Evolutionary conservation across 306 rosid genomes (phyloP), one percentile per base, ranked within the genome.

Genomic region (Cicer cuneatum): DNA sequence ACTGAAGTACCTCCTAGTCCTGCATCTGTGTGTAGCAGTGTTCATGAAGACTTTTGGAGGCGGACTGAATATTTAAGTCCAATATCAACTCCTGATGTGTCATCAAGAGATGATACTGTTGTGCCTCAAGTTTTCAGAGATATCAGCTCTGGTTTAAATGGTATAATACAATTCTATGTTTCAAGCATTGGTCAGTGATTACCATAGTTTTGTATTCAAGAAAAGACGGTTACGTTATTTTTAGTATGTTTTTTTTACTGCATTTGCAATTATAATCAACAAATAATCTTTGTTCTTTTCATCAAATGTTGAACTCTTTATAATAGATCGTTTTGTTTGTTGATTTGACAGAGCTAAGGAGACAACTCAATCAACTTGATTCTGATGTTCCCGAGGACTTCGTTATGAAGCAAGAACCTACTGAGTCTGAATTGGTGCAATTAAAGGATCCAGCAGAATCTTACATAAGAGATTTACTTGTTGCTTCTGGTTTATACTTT

Each of bases 1-100:
- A 95, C 99, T 37, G 99, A 95, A 90, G 99, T 95, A 49, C 99
- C 99, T 80, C 99, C 99, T 62, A 95, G 99, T 85, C 99, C 99
- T 64, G 99, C 96, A 52, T 95, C 99, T 65, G 89, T 86, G 10
- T 90, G 96, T 85, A 90, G 99, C 95, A 95, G 90, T 85, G 84
- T 83, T 64, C 95, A 83, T 19, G 98, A 94, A 78, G 98, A 94
- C 10, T 69, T 87, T 42, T 94, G 96, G 90, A 91, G 89, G 85
- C 86, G 86, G 18, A 21, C 85, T 46, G 96, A 89, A 80, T 78
- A 80, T 80, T 78, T 83, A 69, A 92, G 98, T 85, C 97, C 95
- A 51, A 64, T 81, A 73, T 92, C 96, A 81, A 92, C 96, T 53
- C 86, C 96, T 8, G 92, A 92, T 64, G 83, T 78, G 53, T 85